These are phyloP conservation scores for Thamnidium elegans DNA, from an alignment of 192 early-diverging fungal species.

Conservation along the genomic window DNA sequence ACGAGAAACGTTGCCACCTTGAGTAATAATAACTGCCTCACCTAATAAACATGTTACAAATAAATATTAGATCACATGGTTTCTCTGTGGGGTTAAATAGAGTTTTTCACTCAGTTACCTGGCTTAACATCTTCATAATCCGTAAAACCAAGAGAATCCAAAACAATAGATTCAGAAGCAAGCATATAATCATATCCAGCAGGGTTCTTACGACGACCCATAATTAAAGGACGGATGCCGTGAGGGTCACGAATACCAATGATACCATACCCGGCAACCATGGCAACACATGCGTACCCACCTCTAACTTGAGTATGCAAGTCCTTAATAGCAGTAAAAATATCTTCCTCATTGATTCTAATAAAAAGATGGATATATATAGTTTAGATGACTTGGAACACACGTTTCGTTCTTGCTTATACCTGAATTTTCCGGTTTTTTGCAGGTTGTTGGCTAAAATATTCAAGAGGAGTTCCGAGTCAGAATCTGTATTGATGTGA, in stretches of 20 bases:
- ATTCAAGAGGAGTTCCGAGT: conserved; percentile 97
- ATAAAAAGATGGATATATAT: no score
- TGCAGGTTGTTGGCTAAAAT: conserved; percentile 97
- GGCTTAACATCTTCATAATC: conserved; percentile 89
- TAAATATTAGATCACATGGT: no score
- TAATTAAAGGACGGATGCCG: conserved; percentile 94
- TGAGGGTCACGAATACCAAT: conserved; percentile 94
- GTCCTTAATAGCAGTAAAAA: conserved; percentile 86
- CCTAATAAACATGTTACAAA: conserved; percentile 45
- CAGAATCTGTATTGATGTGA: conserved; percentile 99
- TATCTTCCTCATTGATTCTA: conserved; percentile 97
- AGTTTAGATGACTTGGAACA: no score
- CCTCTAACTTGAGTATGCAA: conserved; percentile 83
- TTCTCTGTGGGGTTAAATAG: no score
- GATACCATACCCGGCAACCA: conserved; percentile 98
- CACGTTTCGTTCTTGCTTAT: no score
- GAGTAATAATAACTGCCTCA: conserved; percentile 93
- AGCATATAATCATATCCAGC: conserved; percentile 97
- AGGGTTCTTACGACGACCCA: conserved; percentile 72
- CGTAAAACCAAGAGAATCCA: conserved; percentile 86
- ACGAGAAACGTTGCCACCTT: conserved; percentile 60
- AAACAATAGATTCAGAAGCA: conserved; percentile 93
- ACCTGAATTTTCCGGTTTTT: conserved; percentile 92
- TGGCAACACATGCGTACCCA: conserved; percentile 92
- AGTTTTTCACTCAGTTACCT: no score